Percentiles rank a stretch among this genome's conserved stretches.
phyloP scores from a whole-genome alignment of 2,329 filamentous ascomycete genomes.

The Epichloe amarillans region DNA sequence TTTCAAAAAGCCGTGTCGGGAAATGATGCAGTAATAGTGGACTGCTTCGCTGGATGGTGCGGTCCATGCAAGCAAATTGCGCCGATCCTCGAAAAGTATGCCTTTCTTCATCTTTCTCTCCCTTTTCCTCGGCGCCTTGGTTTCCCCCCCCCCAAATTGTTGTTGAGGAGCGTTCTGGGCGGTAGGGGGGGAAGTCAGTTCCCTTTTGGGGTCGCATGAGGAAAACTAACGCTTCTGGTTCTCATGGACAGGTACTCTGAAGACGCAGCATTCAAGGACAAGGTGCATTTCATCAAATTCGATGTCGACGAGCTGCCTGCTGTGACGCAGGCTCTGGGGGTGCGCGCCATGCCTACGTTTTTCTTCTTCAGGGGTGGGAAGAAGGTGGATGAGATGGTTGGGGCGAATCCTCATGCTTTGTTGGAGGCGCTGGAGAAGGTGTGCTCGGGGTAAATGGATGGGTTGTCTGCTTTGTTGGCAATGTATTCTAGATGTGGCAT shows the following conservation, averaged over 20 bases:
- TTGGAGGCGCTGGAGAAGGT: constrained; percentile 8
- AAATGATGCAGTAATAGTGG: constrained; percentile 55
- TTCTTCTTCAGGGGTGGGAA: constrained; percentile 67
- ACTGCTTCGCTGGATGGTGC: constrained; percentile 86
- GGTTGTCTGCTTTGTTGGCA: background rate
- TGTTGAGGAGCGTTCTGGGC: too few species aligned
- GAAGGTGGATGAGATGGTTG: constrained; percentile 59
- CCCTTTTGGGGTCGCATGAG: too few species aligned
- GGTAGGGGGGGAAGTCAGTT: too few species aligned
- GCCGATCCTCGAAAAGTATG: constrained; percentile 42
- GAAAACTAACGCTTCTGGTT: background rate
- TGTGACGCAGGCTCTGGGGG: constrained; percentile 59
- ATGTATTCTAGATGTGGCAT: background rate
- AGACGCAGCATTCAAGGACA: constrained; percentile 37
- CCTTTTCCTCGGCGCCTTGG: background rate
- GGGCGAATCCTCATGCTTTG: constrained; percentile 64
- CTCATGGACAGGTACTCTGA: constrained; percentile 12
- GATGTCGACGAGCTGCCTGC: constrained; percentile 73
- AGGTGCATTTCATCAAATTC: constrained; percentile 69
- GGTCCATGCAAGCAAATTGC: constrained; percentile 86
- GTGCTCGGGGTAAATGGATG: too few species aligned
- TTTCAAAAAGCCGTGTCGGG: constrained; percentile 41
- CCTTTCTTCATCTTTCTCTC: background rate
- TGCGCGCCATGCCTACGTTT: constrained; percentile 91
- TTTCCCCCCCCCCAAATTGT: too few species aligned